Evolutionary conservation across 148 eudicot species (phyloP), one percentile per base, ranked within the genome.

Genomic region (Heliamphora exappendiculata): DNA sequence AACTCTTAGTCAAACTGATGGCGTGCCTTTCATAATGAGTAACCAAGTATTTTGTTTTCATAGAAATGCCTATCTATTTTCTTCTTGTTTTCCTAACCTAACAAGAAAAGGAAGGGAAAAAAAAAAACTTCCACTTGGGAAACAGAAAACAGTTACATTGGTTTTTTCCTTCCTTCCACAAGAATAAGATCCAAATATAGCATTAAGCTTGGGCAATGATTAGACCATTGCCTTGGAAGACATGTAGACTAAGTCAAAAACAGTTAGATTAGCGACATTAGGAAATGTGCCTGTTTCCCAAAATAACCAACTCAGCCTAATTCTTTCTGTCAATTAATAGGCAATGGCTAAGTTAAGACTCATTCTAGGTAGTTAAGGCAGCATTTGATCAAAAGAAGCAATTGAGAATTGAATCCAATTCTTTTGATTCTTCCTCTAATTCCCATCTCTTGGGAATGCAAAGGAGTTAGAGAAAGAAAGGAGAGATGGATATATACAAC

Each of bases 401-500:
- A 42, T 78, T 47, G 16, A 70, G 12, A 14, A 22, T 70, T 9
- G 55, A 57, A 14, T 44, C 44, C 24, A 49, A 22, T 22, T 73
- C 45, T 17, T 33, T 14, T 3, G 7, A 17, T 16, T 53, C 24
- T n/a, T 49, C 26, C 19, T 39, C 50, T 57, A 10, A 47, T 51
- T 28, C 58, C 63, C 54, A 17, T 24, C 19, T 20, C 65, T 31
- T 7, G 3, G 49, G 9, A 31, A 28, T 47, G 47, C 50, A 39
- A 67, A 74, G 66, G 5, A 44, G 72, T 4, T 12, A 54, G 69
- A 70, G 77, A 55, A 67, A 50, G 65, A 63, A 53, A 66, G 60
- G 37, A 67, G 67, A 63, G 51, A 92, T 92, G 94, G 94, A 92
- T 31, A 6, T 83, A 55, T 83, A 45, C 70, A 66, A 75, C 31